Evolutionary conservation across 1,284 basidiomycete species (phyloP), one percentile per base, ranked within the genome.

Genomic region (Xerocomus subilludens): DNA sequence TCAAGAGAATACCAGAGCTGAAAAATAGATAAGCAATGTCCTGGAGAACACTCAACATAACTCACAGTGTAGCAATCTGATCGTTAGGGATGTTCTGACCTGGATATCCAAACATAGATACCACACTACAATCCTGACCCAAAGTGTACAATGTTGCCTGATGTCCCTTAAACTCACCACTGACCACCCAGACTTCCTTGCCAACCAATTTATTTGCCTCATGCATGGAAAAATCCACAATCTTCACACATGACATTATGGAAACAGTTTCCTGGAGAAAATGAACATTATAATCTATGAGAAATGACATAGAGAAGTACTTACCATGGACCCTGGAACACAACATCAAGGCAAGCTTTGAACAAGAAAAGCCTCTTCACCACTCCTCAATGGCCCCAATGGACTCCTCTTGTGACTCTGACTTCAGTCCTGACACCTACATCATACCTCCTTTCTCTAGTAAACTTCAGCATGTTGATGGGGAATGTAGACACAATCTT

Each of bases 171-270:
- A 67, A 58, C 21, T 67, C 53, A 25, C 65, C 36, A 32, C 30
- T n/a, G 32, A 56, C 30, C 27, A 67, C 36, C 36, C 65, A 67
- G n/a, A 67, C 36, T 56, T 67, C 53, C 38, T 67, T 67, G 6
- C 53, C 65, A 32, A 67, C 21, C 65, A 67, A 45, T 32, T 67
- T 36, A 55, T n/a, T n/a, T 25, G 11, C 47, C 23, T 47, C 47
- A 47, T 23, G 23, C 14, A 47, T 14, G 47, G 47, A 47, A 47
- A 47, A 47, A 23, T 47, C 23, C 23, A 23, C 47, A 47, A 47
- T 23, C 47, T 14, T 47, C 47, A 47, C 47, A 47, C 47, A 47
- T 23, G 16, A 47, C 47, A 14, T 47, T 14, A 47, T 47, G 23
- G n/a, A n/a, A n/a, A n/a, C n/a, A n/a, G n/a, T n/a, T n/a, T n/a